Conservation (phyloP, 495 filamentous ascomycete genomes). For the Penicillium arizonense region DNA sequence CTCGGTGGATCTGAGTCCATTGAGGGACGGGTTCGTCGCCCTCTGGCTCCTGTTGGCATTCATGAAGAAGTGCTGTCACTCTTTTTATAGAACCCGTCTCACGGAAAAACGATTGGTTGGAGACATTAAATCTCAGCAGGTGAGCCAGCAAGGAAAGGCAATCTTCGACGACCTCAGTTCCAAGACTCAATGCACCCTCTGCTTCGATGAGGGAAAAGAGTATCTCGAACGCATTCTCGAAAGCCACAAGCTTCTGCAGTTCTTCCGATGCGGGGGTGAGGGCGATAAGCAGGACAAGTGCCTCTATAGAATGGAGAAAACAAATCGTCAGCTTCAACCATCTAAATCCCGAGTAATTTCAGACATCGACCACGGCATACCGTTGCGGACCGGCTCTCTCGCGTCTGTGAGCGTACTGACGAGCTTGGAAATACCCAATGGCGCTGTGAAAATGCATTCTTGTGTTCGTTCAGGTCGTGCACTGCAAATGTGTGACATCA, state of each 20-base stretch:
- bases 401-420: slow-evolving; percentile 80
- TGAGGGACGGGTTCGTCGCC: slow-evolving; percentile 61
- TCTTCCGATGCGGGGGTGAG: slow-evolving; percentile 71
- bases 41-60: slow-evolving; percentile 56
- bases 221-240: slow-evolving; percentile 88
- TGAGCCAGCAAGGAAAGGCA: slow-evolving; percentile 92
- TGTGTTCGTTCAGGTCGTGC: slow-evolving; percentile 92
- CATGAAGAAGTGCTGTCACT: slow-evolving; percentile 65
- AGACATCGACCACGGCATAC: slow-evolving; percentile 38
- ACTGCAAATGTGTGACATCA: slow-evolving; percentile 81
- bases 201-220: slow-evolving; percentile 76
- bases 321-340: slow-evolving; percentile 10
- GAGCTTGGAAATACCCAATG: slow-evolving; percentile 82
- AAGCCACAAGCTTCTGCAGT: slow-evolving; percentile 91
- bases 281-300: slow-evolving; percentile 64
- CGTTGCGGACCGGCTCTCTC: slow-evolving; percentile 87
- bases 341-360: not conserved
- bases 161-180: slow-evolving; percentile 89
- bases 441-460: slow-evolving; percentile 87
- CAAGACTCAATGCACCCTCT: slow-evolving; percentile 80
- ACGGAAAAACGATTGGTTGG: slow-evolving; percentile 92
- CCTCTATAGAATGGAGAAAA: slow-evolving; percentile 43
- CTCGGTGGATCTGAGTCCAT: slow-evolving; percentile 74
- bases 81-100: slow-evolving; percentile 83
- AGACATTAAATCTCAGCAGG: slow-evolving; percentile 80